Base-by-base conservation (phyloP, 805 yeast genomes). In the Teunomyces panamensis region DNA sequence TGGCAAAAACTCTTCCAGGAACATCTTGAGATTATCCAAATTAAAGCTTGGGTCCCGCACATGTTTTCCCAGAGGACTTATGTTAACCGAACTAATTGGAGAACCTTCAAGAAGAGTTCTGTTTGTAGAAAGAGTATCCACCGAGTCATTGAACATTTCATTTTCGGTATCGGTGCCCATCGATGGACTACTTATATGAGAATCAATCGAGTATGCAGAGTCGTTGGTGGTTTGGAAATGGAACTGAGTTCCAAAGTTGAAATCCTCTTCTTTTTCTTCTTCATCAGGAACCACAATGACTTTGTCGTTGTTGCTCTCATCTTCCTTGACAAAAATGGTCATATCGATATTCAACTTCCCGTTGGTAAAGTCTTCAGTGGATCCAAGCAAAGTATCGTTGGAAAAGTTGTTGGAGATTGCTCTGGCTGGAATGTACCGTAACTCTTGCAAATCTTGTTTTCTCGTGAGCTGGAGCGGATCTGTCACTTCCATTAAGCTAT, bases 111-210 rank as follows among this genome's bases (percentile, higher is more conserved):
- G 49, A 7, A 57, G 54, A 9, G 71, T 68, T 9, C 64, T 66
- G 17, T 53, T 53, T 1, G 74, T 68, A 2, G 72, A 65, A 16
- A 68, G 49, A 3, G 62, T 55, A 42, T 50, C 54, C 49, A 50
- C 48, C 11, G 72, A 67, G 41, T 60, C 66, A 44, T 56, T 62
- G 45, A 63, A 56, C 44, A 56, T 17, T 32, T 46, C 52, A 13
- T 39, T 28, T 10, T 39, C 47, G 4, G 46, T 39, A 10, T 39
- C 47, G 10, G 58, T 54, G 10, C 52, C 34, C 34, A 13, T 32
- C 13, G 53, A 49, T 6, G 42, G 48, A 5, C 27, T 35, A 8
- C 32, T 27, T 16, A 42, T 39, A 28, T 24, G 42, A n/a, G 60
- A 56, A 27, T 51, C 56, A 16, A 58, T 48, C 17, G 59, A 48